phyloP scores from a whole-genome alignment of 2,329 filamentous ascomycete genomes.

The Trichoderma sp. region DNA sequence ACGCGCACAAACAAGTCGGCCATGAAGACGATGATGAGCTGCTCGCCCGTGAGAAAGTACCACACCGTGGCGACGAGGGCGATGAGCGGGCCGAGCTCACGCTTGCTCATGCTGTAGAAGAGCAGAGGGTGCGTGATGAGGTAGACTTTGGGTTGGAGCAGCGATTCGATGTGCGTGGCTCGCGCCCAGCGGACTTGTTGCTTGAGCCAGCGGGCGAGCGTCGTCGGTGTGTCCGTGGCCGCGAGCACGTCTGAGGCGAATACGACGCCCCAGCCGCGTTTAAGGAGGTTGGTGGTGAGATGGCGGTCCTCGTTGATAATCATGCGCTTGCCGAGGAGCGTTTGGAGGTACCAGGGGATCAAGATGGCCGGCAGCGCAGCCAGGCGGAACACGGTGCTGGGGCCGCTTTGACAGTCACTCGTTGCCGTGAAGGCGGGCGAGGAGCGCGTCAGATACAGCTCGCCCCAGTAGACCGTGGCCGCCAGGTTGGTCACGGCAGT shows the following conservation, averaged over 20 bases:
- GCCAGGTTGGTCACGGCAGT: slow-evolving; percentile 29
- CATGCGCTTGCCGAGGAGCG: slow-evolving; percentile 32
- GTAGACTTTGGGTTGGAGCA: slow-evolving; percentile 32
- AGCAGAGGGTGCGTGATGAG: slow-evolving; percentile 32
- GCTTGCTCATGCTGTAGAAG: slow-evolving; percentile 32
- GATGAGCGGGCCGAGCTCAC: slow-evolving; percentile 30
- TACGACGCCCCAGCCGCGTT: slow-evolving; percentile 34
- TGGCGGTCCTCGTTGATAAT: slow-evolving; percentile 35
- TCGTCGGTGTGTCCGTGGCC: slow-evolving; percentile 32
- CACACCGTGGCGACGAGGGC: slow-evolving; percentile 29
- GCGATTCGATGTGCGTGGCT: slow-evolving; percentile 32
- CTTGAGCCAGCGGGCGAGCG: slow-evolving; percentile 32
- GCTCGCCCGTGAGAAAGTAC: slow-evolving; percentile 30
- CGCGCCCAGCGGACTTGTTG: slow-evolving; percentile 34
- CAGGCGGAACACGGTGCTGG: slow-evolving; percentile 32
- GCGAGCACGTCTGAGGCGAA: slow-evolving; percentile 35
- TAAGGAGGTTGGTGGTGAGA: slow-evolving; percentile 33
- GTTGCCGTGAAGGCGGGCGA: slow-evolving; percentile 31
- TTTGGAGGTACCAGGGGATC: slow-evolving; percentile 33
- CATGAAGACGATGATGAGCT: slow-evolving; percentile 28
- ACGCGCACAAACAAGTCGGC: slow-evolving; percentile 28
- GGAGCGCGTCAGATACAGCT: slow-evolving; percentile 33
- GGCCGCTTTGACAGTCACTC: slow-evolving; percentile 33
- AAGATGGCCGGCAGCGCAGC: slow-evolving; percentile 31
- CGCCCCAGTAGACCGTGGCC: slow-evolving; percentile 33